Percentiles rank a stretch among this genome's conserved stretches.
phyloP scores from a whole-genome alignment of 305 asterid genomes.

The Plantago lanceolata region DNA sequence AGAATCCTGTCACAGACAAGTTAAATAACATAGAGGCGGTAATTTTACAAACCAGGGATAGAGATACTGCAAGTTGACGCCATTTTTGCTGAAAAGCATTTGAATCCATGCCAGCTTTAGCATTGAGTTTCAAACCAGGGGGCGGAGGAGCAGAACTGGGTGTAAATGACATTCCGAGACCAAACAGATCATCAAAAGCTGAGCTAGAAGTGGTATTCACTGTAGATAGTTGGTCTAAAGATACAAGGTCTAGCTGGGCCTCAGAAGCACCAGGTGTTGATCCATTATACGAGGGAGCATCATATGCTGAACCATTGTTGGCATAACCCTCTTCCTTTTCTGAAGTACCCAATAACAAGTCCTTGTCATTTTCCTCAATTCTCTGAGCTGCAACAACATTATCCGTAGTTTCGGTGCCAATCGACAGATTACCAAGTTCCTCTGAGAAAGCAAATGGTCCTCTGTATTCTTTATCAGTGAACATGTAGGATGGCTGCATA shows the following conservation, averaged over 20 bases:
- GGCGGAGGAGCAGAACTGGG: constrained; percentile 44
- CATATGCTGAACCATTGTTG: constrained; percentile 68
- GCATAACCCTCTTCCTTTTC: constrained; percentile 73
- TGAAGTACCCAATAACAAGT: constrained; percentile 68
- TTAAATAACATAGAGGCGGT: constrained; percentile 15
- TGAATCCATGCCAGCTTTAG: constrained; percentile 75
- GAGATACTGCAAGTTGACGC: constrained; percentile 77
- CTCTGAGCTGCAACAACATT: constrained; percentile 52
- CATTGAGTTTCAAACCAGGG: constrained; percentile 61
- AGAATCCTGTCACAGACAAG: constrained; percentile 2
- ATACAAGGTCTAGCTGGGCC: constrained; percentile 62
- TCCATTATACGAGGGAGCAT: constrained; percentile 61
- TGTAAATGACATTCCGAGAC: constrained; percentile 64
- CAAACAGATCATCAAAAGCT: constrained; percentile 82
- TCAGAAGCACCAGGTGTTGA: constrained; percentile 38
- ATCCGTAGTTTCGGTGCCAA: constrained; percentile 55
- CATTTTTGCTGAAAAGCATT: constrained; percentile 90
- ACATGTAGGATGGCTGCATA: constrained; percentile 97
- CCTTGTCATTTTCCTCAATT: constrained; percentile 88
- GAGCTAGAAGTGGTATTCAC: constrained; percentile 40
- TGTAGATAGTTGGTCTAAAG: constrained; percentile 54
- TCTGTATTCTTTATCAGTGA: constrained; percentile 90
- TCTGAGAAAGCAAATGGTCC: constrained; percentile 95
- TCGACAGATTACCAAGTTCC: constrained; percentile 67
- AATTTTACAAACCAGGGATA: constrained; percentile 57